A percentile compares a stretch with the other conserved stretches of the same genome.
phyloP scores from a whole-genome alignment of 1,139 yeast species.

The Hyphopichia burtonii region DNA sequence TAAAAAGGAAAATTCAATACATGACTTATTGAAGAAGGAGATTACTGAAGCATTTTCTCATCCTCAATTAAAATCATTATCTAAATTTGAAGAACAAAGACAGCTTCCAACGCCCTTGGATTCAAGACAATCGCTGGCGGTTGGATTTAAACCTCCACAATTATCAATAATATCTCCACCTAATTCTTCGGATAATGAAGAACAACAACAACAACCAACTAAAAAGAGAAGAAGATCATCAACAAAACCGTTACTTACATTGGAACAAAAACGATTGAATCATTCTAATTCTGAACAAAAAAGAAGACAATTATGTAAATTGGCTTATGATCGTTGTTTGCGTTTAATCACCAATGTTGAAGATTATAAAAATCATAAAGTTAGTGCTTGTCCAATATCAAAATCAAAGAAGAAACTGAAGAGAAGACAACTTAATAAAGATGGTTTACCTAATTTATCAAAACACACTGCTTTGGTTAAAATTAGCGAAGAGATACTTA shows the following conservation, averaged over 20 bases:
- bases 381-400: slow-evolving; percentile 7
- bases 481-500: slow-evolving; percentile 40
- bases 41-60: slow-evolving; percentile 38
- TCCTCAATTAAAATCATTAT: slow-evolving; percentile 18
- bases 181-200: slow-evolving; percentile 1
- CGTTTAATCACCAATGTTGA: slow-evolving; percentile 42
- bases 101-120: slow-evolving; percentile 41
- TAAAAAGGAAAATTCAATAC: slow-evolving; percentile 5
- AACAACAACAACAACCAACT: slow-evolving; percentile 4
- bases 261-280: slow-evolving; percentile 67
- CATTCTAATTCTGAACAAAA: slow-evolving; percentile 78
- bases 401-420: slow-evolving; percentile 33
- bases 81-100: slow-evolving; percentile 5
- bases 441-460: slow-evolving; percentile 47
- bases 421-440: slow-evolving; percentile 43
- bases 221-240: slow-evolving; percentile 32
- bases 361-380: slow-evolving; percentile 32
- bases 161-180: background rate
- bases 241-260: slow-evolving; percentile 51
- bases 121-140: slow-evolving; percentile 24
- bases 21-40: slow-evolving; percentile 26
- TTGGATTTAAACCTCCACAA: background rate
- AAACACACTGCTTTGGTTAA: slow-evolving; percentile 48
- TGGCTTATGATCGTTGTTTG: slow-evolving; percentile 54
- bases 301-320: slow-evolving; percentile 69